A percentile compares a stretch with the other conserved stretches of the same genome.
These are phyloP conservation scores for Rhodotorula taiwanensis DNA, from an alignment of 768 basidiomycete genomes.

Conservation along the genomic window DNA sequence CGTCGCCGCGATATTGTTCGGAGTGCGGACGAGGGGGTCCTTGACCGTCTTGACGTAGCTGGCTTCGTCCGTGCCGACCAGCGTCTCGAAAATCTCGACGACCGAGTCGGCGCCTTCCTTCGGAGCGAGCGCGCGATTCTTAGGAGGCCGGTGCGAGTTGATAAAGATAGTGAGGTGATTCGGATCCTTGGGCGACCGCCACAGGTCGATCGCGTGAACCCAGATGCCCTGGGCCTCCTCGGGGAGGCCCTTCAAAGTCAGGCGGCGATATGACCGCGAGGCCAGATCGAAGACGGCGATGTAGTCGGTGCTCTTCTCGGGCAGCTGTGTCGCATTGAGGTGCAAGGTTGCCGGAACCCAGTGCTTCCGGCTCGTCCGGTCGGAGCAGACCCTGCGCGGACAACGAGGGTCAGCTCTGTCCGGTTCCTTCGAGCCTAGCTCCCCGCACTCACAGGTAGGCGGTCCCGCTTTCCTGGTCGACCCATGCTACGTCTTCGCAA, in stretches of 20 bases:
- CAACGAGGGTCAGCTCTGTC: no score
- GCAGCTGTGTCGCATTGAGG: background rate
- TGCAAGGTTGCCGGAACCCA: background rate
- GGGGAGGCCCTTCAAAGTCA: constrained; percentile 22
- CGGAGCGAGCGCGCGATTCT: constrained; percentile 43
- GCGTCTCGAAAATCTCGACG: constrained; percentile 62
- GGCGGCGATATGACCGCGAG: background rate
- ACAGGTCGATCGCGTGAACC: constrained; percentile 63
- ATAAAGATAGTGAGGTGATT: constrained; percentile 40
- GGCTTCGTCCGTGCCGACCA: constrained; percentile 49
- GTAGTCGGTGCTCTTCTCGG: background rate
- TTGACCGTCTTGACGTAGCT: constrained; percentile 58
- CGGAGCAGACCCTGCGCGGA: constrained; percentile 26
- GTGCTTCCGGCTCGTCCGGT: background rate
- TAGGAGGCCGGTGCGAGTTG: constrained; percentile 57
- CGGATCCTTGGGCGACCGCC: constrained; percentile 47
- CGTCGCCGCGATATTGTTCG: constrained; percentile 66
- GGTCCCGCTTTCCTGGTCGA: constrained; percentile 2
- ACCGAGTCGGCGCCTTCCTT: constrained; percentile 60
- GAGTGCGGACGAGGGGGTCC: constrained; percentile 55
- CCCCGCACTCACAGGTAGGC: constrained; percentile 28
- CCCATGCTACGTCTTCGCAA: constrained; percentile 23
- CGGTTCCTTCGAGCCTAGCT: no score
- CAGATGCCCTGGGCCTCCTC: constrained; percentile 29
- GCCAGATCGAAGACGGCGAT: constrained; percentile 9